Conservation (phyloP, 371 early-diverging fungal species). For the Mortierella sp. region DNA sequence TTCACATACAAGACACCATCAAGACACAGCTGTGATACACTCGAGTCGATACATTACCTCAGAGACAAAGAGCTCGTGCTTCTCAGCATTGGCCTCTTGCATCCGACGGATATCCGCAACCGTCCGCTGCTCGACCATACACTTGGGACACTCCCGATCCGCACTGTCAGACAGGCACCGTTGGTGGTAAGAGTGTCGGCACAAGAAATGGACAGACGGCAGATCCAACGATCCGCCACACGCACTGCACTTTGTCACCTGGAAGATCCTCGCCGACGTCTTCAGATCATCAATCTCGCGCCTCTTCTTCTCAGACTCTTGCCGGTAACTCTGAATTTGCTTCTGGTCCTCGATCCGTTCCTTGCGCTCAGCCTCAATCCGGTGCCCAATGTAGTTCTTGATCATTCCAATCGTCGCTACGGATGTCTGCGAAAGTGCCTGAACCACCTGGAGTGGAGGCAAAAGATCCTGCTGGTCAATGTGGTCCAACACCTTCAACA, state of each 20-base stretch:
- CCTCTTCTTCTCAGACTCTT: slow-evolving; percentile 83
- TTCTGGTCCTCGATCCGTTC: slow-evolving; percentile 73
- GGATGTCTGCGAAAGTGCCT: slow-evolving; percentile 85
- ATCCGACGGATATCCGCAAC: slow-evolving; percentile 82
- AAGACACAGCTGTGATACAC: not conserved
- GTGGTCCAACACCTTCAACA: slow-evolving; percentile 80
- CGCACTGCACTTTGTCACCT: slow-evolving; percentile 87
- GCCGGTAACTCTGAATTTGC: slow-evolving; percentile 79
- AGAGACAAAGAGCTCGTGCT: slow-evolving; percentile 84
- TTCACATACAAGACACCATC: not conserved
- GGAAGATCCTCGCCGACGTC: slow-evolving; percentile 84
- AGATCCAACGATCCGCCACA: slow-evolving; percentile 89
- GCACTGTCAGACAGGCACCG: slow-evolving; percentile 82
- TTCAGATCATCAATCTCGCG: slow-evolving; percentile 86
- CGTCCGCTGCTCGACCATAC: slow-evolving; percentile 86
- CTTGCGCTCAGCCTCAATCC: slow-evolving; percentile 79
- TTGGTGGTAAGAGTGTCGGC: slow-evolving; percentile 94
- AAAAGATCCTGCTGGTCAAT: slow-evolving; percentile 90
- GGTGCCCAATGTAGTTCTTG: slow-evolving; percentile 82
- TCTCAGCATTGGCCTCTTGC: slow-evolving; percentile 81
- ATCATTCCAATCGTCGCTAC: slow-evolving; percentile 90
- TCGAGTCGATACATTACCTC: slow-evolving; percentile 64
- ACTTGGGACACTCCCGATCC: slow-evolving; percentile 90
- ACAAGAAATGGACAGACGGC: slow-evolving; percentile 93
- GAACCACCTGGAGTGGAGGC: slow-evolving; percentile 90